Conservation (phyloP, 1,139 yeast genomes). For the Wickerhamomyces sp. region DNA sequence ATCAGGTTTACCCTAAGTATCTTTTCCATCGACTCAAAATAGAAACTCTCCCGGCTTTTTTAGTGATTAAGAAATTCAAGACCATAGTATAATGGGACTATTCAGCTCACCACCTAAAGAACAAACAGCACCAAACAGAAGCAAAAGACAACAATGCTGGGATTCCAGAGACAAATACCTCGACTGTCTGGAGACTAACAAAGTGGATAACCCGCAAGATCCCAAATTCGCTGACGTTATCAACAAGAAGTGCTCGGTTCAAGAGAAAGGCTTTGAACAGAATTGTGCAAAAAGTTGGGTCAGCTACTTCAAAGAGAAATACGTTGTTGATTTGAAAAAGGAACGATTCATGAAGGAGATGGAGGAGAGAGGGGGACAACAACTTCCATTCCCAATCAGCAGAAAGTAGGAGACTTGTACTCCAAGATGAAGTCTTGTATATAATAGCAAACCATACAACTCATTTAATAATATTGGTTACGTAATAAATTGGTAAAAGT, state of each 20-base stretch:
- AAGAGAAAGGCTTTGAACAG: conserved; percentile 42
- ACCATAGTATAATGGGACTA: conserved; percentile 29
- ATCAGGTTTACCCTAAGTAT: neutral
- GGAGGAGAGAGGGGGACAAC: conserved; percentile 42
- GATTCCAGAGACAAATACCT: conserved; percentile 58
- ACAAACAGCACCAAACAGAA: conserved; percentile 41
- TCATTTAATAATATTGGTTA: no score
- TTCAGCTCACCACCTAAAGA: conserved; percentile 28
- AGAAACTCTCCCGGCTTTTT: neutral
- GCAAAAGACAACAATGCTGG: conserved; percentile 60
- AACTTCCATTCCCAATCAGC: conserved; percentile 22
- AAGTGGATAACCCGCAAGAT: conserved; percentile 45
- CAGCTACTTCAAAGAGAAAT: conserved; percentile 61
- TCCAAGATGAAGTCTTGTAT: no score
- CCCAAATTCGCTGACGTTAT: conserved; percentile 28
- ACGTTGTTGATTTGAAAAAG: conserved; percentile 52
- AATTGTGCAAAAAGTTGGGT: conserved; percentile 68
- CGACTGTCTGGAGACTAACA: conserved; percentile 49
- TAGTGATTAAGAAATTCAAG: neutral
- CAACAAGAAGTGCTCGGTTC: conserved; percentile 36
- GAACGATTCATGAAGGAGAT: conserved; percentile 48
- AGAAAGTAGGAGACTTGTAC: conserved; percentile 9
- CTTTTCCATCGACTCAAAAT: neutral
- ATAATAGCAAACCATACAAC: no score
- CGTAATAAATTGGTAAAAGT: no score